Evolutionary conservation across 495 filamentous ascomycete species (phyloP).

Genomic region (Echria macrotheca): DNA sequence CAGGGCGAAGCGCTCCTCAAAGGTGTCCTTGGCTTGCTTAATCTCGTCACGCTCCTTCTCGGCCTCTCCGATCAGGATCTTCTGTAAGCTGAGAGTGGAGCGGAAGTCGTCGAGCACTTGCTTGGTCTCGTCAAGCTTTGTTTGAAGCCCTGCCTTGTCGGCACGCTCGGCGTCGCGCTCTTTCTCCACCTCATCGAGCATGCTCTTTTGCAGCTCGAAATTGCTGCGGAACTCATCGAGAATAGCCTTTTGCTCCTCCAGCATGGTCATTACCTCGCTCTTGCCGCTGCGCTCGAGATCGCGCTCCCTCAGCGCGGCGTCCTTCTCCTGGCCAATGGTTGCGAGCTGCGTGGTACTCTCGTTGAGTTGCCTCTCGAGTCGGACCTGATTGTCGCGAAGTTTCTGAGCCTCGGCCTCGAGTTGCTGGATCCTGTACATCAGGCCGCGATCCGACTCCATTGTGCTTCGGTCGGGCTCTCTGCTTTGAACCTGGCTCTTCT

Average conservation of each 20-base stretch:
- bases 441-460: conserved; percentile 25
- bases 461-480: background rate
- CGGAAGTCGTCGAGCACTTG: conserved; percentile 36
- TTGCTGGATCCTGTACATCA: conserved; percentile 36
- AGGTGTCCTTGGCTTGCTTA: conserved; percentile 24
- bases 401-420: conserved; percentile 36
- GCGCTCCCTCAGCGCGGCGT: conserved; percentile 28
- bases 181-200: conserved; percentile 31
- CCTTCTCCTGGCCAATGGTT: conserved; percentile 9
- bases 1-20: conserved; percentile 25
- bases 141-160: conserved; percentile 17
- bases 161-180: conserved; percentile 23
- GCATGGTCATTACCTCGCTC: conserved; percentile 16
- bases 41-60: conserved; percentile 38
- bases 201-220: conserved; percentile 31
- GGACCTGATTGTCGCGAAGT: conserved; percentile 30
- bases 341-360: conserved; percentile 18
- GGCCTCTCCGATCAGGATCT: conserved; percentile 31
- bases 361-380: conserved; percentile 30
- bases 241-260: conserved; percentile 37
- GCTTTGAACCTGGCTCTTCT: conserved; percentile 9
- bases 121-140: conserved; percentile 32
- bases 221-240: conserved; percentile 40
- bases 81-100: conserved; percentile 31
- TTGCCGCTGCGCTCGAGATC: conserved; percentile 20